Evolutionary conservation across 768 basidiomycete genomes (phyloP), one percentile per base, ranked within the genome.

Genomic region (Termitomyces sp.): DNA sequence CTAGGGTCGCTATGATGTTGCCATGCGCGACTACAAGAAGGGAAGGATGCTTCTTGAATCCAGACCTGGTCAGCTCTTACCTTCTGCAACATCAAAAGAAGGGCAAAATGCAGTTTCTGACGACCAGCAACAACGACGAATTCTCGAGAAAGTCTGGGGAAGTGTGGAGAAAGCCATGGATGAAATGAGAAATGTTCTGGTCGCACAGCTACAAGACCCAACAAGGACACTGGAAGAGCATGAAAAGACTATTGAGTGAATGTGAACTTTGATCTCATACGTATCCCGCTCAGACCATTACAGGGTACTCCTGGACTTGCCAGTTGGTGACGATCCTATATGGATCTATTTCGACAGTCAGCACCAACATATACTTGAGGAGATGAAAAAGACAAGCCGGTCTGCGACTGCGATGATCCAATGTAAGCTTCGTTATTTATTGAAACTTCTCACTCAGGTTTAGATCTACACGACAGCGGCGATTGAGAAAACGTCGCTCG

Each of bases 271-370:
- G 34, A 21, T 44, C 11, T 50, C 40, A n/a, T 11, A 47, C 37
- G 32, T 34, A 49, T 50, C n/a, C 11, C 51, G 25, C 55, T 68
- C 44, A 35, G 17, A 8, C 16, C 0, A 52, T 37, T 61, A 5
- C 41, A 98, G 96, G 65, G 88, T 98, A 48, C 72, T 98, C 32
- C 75, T 94, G 49, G 96, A 99, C 60, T 72, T 99, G 55, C 91
- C 89, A 63, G 78, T 84, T 1, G 78, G 84, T 11, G 93, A 96
- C 56, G 96, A 99, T 66, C 92, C 95, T 0, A 82, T 94, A 43
- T 99, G 96, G 97, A 84, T 87, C 9, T 99, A 91, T 70, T 91
- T 99, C 63, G 97, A 98, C 63, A 85, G 86, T 55, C 95, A 98
- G 61, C 94, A 98, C 67, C 81, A 84, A 42, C 82, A 92, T 65